These are phyloP conservation scores for Sabuloglossum arenarium DNA, from an alignment of 495 filamentous ascomycete genomes.

Conservation along the genomic window DNA sequence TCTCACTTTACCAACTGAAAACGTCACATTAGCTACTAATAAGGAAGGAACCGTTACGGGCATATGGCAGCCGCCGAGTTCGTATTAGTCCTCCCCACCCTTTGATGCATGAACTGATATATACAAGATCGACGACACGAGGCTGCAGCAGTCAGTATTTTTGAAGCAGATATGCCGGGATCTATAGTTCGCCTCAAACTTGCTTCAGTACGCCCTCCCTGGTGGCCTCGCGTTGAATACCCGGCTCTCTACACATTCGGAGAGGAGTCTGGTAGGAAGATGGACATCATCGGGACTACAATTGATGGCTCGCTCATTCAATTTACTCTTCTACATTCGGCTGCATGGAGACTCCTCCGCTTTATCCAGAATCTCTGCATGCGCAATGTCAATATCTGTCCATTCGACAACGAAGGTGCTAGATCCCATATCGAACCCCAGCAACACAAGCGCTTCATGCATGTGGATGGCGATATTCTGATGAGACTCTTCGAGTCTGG, in stretches of 20 bases:
- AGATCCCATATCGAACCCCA: conserved; percentile 3
- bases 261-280: conserved; percentile 13
- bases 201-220: conserved; percentile 23
- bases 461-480: conserved; percentile 5
- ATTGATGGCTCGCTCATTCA: conserved; percentile 44
- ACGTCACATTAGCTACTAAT: conserved; percentile 21
- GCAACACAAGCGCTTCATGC: conserved; percentile 6
- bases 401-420: not conserved
- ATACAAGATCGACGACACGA: not conserved
- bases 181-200: conserved; percentile 28
- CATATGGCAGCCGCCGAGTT: conserved; percentile 20
- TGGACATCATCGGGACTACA: conserved; percentile 35
- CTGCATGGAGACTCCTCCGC: conserved; percentile 36
- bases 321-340: conserved; percentile 31
- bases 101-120: not conserved
- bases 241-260: conserved; percentile 14
- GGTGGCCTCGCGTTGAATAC: conserved; percentile 14
- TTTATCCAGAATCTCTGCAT: conserved; percentile 35
- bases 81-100: not conserved
- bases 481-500: not conserved
- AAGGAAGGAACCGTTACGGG: conserved; percentile 26
- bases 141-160: conserved; percentile 22
- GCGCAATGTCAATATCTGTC: not conserved
- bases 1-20: conserved; percentile 2
- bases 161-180: conserved; percentile 26